These are phyloP conservation scores for Powellomyces hirtus DNA, from an alignment of 192 early-diverging fungal genomes.

Conservation along the genomic window DNA sequence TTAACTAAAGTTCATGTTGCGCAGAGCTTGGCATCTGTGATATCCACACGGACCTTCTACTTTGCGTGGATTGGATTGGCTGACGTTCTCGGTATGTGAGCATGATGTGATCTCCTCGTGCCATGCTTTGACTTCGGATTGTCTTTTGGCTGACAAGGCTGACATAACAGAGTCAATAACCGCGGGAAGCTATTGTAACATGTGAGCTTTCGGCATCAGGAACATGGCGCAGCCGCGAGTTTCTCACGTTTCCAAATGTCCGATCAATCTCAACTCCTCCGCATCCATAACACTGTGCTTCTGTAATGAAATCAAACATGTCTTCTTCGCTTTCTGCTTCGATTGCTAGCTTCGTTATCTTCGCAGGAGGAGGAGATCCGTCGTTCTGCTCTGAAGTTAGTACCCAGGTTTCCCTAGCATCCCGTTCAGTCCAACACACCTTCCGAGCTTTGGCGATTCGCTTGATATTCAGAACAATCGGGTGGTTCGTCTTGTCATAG, in stretches of 20 bases:
- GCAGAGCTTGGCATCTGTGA: neutral
- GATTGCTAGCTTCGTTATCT: constrained; percentile 94
- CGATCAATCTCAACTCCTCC: constrained; percentile 59
- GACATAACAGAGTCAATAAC: constrained; percentile 69
- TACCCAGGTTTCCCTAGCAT: neutral
- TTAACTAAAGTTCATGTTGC: neutral
- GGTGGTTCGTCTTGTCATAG: constrained; percentile 68
- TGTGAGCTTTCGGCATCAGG: too few species aligned
- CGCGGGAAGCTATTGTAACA: constrained; percentile 46
- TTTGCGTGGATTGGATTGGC: neutral
- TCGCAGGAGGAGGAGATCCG: constrained; percentile 68
- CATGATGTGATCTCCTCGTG: constrained; percentile 79
- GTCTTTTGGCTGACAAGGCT: constrained; percentile 76
- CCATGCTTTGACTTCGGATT: constrained; percentile 93
- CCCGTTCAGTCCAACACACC: neutral
- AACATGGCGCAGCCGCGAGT: too few species aligned
- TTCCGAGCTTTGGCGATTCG: constrained; percentile 39
- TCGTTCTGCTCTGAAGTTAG: constrained; percentile 29
- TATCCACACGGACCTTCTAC: neutral
- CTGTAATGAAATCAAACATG: constrained; percentile 71
- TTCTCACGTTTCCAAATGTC: constrained; percentile 49
- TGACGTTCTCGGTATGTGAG: constrained; percentile 64
- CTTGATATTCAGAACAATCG: constrained; percentile 80
- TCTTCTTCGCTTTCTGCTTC: constrained; percentile 69
- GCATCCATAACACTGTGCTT: constrained; percentile 81